Conservation (phyloP, 768 basidiomycete species). For the Amanita rubescens region DNA sequence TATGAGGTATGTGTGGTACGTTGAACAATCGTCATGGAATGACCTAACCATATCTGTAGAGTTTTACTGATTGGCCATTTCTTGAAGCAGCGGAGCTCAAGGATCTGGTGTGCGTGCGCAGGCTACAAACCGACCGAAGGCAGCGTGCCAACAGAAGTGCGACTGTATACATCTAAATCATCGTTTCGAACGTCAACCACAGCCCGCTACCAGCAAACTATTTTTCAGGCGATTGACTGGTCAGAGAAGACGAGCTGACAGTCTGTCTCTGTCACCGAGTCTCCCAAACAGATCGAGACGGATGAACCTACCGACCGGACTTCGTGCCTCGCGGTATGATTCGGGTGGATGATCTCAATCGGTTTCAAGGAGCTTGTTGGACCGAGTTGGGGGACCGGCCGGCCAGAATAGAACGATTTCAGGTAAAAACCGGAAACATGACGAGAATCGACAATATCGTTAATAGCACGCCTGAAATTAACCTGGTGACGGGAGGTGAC, state of each 20-base stretch:
- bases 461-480: slow-evolving; percentile 43
- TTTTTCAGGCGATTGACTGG: slow-evolving; percentile 53
- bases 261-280: slow-evolving; percentile 58
- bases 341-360: slow-evolving; percentile 19
- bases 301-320: slow-evolving; percentile 76
- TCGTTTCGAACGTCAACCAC: slow-evolving; percentile 38
- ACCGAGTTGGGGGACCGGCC: slow-evolving; percentile 65
- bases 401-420: slow-evolving; percentile 22
- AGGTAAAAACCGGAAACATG: slow-evolving; percentile 36
- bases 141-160: slow-evolving; percentile 23
- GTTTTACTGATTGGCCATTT: slow-evolving; percentile 89
- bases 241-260: slow-evolving; percentile 60
- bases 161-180: slow-evolving; percentile 28
- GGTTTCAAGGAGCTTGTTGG: slow-evolving; percentile 62
- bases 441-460: slow-evolving; percentile 81
- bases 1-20: too few species aligned
- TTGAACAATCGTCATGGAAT: slow-evolving; percentile 7
- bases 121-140: slow-evolving; percentile 24
- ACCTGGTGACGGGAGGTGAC: slow-evolving; percentile 46
- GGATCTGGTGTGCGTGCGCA: slow-evolving; percentile 38
- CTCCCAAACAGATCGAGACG: slow-evolving; percentile 67
- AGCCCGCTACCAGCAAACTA: slow-evolving; percentile 66
- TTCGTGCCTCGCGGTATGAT: slow-evolving; percentile 71
- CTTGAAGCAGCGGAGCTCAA: slow-evolving; percentile 61
- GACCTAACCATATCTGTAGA: slow-evolving; percentile 16